Evolutionary conservation across 345 rosid genomes (phyloP), one percentile per base, ranked within the genome.

Genomic region (Eucalyptus globulus): DNA sequence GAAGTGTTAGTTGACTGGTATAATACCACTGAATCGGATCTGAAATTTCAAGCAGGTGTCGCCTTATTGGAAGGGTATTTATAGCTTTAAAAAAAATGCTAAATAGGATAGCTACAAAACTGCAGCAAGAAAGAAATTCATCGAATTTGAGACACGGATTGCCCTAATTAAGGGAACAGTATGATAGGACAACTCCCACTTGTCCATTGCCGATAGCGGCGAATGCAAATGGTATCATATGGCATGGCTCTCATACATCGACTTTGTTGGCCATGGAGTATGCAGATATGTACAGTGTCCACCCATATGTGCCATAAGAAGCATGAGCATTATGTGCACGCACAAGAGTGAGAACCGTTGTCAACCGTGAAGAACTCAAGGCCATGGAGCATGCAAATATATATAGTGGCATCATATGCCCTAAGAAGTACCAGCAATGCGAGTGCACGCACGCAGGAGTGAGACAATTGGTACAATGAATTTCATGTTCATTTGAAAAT

Each of bases 251-350:
- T 26, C 14, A 56, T 56, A 22, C 60, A 56, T 56, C 1, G 12
- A 56, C 60, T 56, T 26, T 26, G 4, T 8, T 8, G 6, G 12
- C 60, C 27, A 56, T 56, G 27, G 6, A 22, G 11, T 24, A 56
- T 21, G 60, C 3, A 22, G 3, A 56, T 56, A 56, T 22, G 60
- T 22, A 56, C 0, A 24, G 6, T 56, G 27, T 22, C 60, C 22
- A 22, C 12, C 60, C 60, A 56, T 22, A 56, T 56, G 22, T 9
- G 60, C 27, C 27, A 5, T 4, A 54, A 22, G 60, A 56, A 9
- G 27, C 27, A 22, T 3, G 3, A 56, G 60, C 11, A 56, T 4
- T 4, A 3, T 51, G 60, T 0, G 60, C 1, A 1, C 0, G 5
- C 1, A 0, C 3, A 1, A 54, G 27, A 21, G 60, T 22, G 60